These are phyloP conservation scores for Pseudognaphalium luteoalbum DNA, from an alignment of 129 eudicot genomes.

Conservation along the genomic window DNA sequence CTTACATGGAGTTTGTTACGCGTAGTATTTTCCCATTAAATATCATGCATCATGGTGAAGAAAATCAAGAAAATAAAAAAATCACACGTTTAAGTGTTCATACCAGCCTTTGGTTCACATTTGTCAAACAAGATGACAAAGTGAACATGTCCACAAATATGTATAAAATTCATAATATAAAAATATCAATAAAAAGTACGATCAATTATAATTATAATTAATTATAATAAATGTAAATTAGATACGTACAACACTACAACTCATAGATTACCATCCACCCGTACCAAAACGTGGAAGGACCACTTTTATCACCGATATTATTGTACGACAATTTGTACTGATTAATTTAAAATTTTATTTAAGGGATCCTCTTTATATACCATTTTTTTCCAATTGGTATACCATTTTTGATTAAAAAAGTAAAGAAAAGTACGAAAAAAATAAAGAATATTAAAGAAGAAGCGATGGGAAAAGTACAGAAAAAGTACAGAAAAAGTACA, in stretches of 20 bases:
- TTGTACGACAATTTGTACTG: slow-evolving; percentile 12
- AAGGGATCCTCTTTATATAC: no score
- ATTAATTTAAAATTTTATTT: not conserved
- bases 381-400: no score
- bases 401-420: no score
- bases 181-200: not conserved
- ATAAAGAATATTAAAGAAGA: no score
- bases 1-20: no score
- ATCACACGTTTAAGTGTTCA: no score
- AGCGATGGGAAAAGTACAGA: no score
- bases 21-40: no score
- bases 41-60: no score
- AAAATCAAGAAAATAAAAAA: no score
- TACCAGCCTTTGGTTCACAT: not conserved
- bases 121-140: not conserved
- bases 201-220: not conserved
- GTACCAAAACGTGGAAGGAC: slow-evolving; percentile 15
- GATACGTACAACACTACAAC: slow-evolving; percentile 10
- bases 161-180: not conserved
- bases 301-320: not conserved
- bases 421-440: no score
- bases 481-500: no score
- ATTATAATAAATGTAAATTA: not conserved
- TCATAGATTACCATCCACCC: slow-evolving; percentile 19
- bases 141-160: not conserved